Base-by-base conservation (phyloP, 805 yeast species). In the Yarrowia yakushimensis region DNA sequence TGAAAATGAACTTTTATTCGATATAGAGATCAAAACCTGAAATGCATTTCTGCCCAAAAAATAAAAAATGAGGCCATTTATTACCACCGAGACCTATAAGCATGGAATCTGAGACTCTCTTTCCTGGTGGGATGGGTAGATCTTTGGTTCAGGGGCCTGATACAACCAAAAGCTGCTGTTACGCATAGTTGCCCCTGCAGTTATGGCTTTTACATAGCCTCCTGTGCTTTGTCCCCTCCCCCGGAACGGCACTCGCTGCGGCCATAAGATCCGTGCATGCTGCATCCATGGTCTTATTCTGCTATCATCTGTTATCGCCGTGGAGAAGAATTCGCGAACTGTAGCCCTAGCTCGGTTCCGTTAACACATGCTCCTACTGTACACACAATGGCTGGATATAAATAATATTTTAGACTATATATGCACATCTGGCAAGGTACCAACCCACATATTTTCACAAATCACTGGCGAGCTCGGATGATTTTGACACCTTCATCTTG, bases 331-430 rank as follows among this genome's bases (percentile, higher is more conserved):
- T 22, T 15, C 20, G 12, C 18, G 34, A 17, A 15, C 33, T 17
- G 27, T 25, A 10, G 34, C 17, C 22, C 8, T 13, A 10, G 20
- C 34, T 27, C 33, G 50, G 33, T n/a, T 43, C 34, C 50, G 50
- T 6, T 12, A 27, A 11, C 12, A 27, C 48, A 22, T 22, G 17
- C 17, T 15, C 17, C 17, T 22, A 20, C 25, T 9, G n/a, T n/a
- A n/a, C n/a, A n/a, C 34, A 27, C 50, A 28, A 43, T 17, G 50
- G 36, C 13, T 28, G 52, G 13, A 45, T 45, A 45, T 45, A 45
- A 45, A 45, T 45, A 45, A 45, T 45, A 30, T 45, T 30, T 45
- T 45, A 45, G 18, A 45, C 52, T 45, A 36, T 45, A 30, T 45
- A 45, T n/a, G n/a, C 27, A 22, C 9, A 20, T 28, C 25, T 13